Percentiles rank a stretch among this genome's conserved stretches.
Conservation (phyloP, 176 grass and related monocot genomes). For the Juncus inflexus region DNA sequence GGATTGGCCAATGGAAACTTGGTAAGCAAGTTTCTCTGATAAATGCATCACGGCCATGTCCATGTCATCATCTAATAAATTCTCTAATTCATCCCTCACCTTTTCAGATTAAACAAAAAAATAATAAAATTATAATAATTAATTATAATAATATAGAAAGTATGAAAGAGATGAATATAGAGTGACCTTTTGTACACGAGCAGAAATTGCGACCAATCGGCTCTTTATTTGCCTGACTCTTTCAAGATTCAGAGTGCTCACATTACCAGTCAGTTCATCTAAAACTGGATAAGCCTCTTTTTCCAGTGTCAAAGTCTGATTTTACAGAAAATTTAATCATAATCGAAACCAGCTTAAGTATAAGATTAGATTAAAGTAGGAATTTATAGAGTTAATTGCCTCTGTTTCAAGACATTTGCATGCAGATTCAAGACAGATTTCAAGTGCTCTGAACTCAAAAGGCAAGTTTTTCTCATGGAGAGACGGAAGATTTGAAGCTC, state of each 20-base stretch:
- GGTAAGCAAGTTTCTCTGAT: constrained; percentile 50
- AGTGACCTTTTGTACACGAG: constrained; percentile 64
- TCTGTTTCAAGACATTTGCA: constrained; percentile 55
- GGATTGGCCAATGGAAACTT: constrained; percentile 19
- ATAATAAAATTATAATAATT: not conserved
- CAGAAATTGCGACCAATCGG: constrained; percentile 52
- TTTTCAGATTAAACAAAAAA: constrained; percentile 11
- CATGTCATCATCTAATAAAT: constrained; percentile 59
- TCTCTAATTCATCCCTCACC: constrained; percentile 74
- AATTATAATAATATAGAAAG: not conserved
- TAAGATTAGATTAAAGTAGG: too few species aligned
- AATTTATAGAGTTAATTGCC: constrained; percentile 13
- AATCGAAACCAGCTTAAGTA: too few species aligned
- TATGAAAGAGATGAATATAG: too few species aligned
- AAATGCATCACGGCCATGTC: constrained; percentile 71
- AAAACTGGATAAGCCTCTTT: constrained; percentile 53
- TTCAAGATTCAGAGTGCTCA: constrained; percentile 80
- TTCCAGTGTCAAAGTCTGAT: not conserved
- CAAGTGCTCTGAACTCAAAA: constrained; percentile 67
- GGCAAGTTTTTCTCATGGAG: constrained; percentile 34
- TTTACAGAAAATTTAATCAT: too few species aligned
- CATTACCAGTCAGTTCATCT: constrained; percentile 74
- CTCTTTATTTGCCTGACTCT: constrained; percentile 75
- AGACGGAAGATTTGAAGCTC: too few species aligned
- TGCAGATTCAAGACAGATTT: constrained; percentile 56